Conservation (phyloP, 306 rosid species). For the Carpinus viminea region DNA sequence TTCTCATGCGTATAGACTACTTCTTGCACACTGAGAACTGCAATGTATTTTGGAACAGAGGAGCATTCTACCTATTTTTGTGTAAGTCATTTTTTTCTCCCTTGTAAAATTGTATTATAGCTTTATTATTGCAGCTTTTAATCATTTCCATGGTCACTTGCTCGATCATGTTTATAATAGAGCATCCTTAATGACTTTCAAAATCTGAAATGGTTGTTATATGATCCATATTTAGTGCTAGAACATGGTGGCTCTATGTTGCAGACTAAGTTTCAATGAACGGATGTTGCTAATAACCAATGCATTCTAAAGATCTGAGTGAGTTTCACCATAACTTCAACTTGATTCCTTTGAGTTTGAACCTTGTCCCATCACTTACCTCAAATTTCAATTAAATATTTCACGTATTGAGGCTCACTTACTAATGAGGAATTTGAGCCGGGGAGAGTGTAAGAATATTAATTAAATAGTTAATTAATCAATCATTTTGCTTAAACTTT, state of each 20-base stretch:
- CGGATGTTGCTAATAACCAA: neutral
- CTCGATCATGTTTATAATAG: neutral
- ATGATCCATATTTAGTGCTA: neutral
- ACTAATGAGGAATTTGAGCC: no score
- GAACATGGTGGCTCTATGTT: neutral
- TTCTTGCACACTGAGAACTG: slow-evolving; percentile 31
- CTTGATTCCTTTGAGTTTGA: neutral
- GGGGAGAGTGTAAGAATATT: no score
- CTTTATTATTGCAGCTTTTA: neutral
- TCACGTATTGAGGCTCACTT: no score
- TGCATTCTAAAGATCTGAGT: neutral
- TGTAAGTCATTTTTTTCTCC: slow-evolving; percentile 17
- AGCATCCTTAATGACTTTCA: neutral
- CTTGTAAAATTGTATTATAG: slow-evolving; percentile 26
- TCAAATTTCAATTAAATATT: no score
- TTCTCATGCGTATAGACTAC: slow-evolving; percentile 27
- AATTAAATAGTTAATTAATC: no score
- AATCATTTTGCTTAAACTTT: no score
- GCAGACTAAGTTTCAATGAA: neutral
- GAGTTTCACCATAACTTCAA: neutral
- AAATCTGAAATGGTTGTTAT: neutral
- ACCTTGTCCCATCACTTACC: no score
- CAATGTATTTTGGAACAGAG: slow-evolving; percentile 29
- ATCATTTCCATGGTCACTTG: slow-evolving; percentile 5
- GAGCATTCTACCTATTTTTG: slow-evolving; percentile 20